Base-by-base conservation (phyloP, 2,329 filamentous ascomycete species). In the Tolypocladium capitatum region DNA sequence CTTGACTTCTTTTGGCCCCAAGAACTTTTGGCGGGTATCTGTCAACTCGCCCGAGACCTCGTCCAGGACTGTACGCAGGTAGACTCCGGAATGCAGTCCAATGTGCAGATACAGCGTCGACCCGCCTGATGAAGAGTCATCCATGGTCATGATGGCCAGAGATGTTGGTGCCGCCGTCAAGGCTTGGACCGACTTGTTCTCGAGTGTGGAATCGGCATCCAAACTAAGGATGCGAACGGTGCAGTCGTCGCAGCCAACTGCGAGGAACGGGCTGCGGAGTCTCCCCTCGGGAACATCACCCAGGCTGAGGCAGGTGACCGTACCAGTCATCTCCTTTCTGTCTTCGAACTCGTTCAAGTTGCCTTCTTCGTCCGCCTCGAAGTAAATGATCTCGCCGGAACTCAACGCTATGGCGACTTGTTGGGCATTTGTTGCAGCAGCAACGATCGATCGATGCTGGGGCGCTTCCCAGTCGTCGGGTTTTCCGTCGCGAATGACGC, bases 321-420 rank as follows among this genome's bases (percentile, higher is more conserved):
- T 96, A 42, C 89, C 91, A 46, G 86, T 89, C 85, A 98, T 92
- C 58, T 94, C 85, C 58, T 89, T 88, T 63, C 91, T 89, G 60
- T 97, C 90, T 54, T 97, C 86, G 55, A 96, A 95, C 68, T 97
- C 91, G 32, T 88, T 88, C 31, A 97, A 73, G 4, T 86, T 86
- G 30, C 90, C 90, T 64, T 97, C 91, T 0, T 80, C 77, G 59
- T 96, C 92, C 81, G 96, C 91, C 63, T 98, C 94, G 56, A 98
- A 98, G 62, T 97, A 98, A 38, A 95, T 86, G 53, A 98, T 91
- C 64, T 98, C 92, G 34, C 91, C 91, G 9, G 90, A 96, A 61
- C 90, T 97, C 27, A 99, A 73, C 1, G 92, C 92, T 45, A 97
- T 83, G 4, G 89, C 89, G 27, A 98, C 87, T 66, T 99, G 92